phyloP scores from a whole-genome alignment of 768 basidiomycete species.

The Clathrus columnatus region DNA sequence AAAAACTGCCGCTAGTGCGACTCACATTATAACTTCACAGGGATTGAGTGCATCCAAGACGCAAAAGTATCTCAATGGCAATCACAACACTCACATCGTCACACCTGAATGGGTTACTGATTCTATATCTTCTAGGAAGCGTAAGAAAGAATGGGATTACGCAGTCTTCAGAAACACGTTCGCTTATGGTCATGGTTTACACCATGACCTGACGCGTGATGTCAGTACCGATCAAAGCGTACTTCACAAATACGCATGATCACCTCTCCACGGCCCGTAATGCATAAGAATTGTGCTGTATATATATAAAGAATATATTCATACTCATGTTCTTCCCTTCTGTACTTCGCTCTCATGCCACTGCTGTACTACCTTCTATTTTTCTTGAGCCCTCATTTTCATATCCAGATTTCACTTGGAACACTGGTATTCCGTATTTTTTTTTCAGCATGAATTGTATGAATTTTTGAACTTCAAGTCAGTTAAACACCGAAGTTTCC shows the following conservation, averaged over 20 bases:
- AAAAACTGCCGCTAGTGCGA: conserved; percentile 49
- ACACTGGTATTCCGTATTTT: too few relatives aligned
- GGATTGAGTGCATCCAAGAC: conserved; percentile 64
- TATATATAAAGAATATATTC: too few relatives aligned
- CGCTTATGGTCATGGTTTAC: too few relatives aligned
- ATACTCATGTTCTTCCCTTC: too few relatives aligned
- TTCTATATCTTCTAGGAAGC: conserved; percentile 51
- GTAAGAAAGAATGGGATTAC: conserved; percentile 54
- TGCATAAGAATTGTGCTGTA: not conserved
- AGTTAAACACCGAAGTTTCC: not conserved
- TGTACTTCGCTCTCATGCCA: not conserved
- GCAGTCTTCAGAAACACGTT: conserved; percentile 33
- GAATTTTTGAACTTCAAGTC: not conserved
- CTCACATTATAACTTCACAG: conserved; percentile 73
- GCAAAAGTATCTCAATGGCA: conserved; percentile 49
- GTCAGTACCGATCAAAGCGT: too few relatives aligned
- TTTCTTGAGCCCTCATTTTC: not conserved
- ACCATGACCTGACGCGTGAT: too few relatives aligned
- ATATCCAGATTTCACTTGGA: too few relatives aligned
- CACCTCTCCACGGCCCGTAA: not conserved
- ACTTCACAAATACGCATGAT: not conserved
- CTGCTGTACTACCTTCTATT: not conserved
- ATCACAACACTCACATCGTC: conserved; percentile 51
- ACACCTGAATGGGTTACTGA: conserved; percentile 70
- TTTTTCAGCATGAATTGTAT: not conserved